Conservation (phyloP, 2,329 filamentous ascomycete species). For the Botryotinia globosa region DNA sequence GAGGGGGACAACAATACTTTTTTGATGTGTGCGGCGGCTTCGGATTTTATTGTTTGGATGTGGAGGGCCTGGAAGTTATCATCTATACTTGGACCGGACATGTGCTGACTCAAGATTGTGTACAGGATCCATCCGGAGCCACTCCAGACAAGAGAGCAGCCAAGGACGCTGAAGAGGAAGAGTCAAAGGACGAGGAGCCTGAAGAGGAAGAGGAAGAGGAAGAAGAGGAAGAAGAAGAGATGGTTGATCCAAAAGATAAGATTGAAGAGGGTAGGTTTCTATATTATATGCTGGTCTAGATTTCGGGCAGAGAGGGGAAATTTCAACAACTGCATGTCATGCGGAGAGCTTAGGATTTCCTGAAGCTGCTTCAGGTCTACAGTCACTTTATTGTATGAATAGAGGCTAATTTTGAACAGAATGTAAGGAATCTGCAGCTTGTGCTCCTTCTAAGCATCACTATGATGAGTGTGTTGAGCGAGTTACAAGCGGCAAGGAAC, state of each 20-base stretch:
- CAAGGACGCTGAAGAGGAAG: constrained; percentile 40
- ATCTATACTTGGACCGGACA: background rate
- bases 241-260: constrained; percentile 80
- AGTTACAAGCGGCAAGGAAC: constrained; percentile 64
- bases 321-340: background rate
- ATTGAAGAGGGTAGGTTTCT: constrained; percentile 82
- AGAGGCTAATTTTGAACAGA: constrained; percentile 53
- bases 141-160: constrained; percentile 35
- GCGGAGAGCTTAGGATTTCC: background rate
- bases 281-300: background rate
- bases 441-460: constrained; percentile 90
- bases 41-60: background rate
- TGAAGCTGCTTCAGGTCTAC: background rate
- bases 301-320: background rate
- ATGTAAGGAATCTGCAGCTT: constrained; percentile 83
- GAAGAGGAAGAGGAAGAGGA: constrained; percentile 46
- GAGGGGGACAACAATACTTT: background rate
- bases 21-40: constrained; percentile 7
- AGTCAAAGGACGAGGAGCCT: constrained; percentile 42
- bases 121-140: constrained; percentile 28
- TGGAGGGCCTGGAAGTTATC: background rate
- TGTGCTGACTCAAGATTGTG: background rate
- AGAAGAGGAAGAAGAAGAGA: constrained; percentile 68
- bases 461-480: constrained; percentile 97
- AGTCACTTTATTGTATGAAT: background rate